Percentiles rank a stretch among this genome's conserved stretches.
phyloP scores from a whole-genome alignment of 2,329 filamentous ascomycete species.

The Penicillium occitanis region DNA sequence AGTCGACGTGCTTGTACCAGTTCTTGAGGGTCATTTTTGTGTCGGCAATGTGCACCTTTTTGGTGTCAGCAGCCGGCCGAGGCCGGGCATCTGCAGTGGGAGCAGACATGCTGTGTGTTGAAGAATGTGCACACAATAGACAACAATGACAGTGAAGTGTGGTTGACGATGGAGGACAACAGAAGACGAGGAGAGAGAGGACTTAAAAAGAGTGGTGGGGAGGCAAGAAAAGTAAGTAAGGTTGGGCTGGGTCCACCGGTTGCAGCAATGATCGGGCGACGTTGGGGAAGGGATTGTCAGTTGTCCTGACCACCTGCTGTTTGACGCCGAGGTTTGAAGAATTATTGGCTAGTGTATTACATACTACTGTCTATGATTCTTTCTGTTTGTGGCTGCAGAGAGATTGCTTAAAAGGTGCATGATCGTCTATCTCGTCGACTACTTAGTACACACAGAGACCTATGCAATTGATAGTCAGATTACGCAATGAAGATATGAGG shows the following conservation, averaged over 20 bases:
- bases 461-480: not conserved
- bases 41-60: slow-evolving; percentile 85
- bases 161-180: not conserved
- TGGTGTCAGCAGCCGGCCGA: slow-evolving; percentile 43
- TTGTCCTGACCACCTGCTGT: slow-evolving; percentile 1
- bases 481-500: not conserved
- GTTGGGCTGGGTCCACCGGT: slow-evolving; percentile 9
- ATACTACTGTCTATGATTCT: not conserved
- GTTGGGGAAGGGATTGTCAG: slow-evolving; percentile 18
- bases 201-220: slow-evolving; percentile 15
- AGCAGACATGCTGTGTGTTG: slow-evolving; percentile 33
- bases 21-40: slow-evolving; percentile 75
- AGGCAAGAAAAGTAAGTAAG: slow-evolving; percentile 13
- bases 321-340: not conserved
- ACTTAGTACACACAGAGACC: not conserved
- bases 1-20: slow-evolving; percentile 92
- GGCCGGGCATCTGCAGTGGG: slow-evolving; percentile 35
- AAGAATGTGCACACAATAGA: not conserved
- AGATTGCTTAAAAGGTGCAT: not conserved
- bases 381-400: not conserved
- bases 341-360: not conserved
- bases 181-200: not conserved
- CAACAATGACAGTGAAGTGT: not conserved
- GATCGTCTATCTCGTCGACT: not conserved
- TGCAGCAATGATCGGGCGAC: slow-evolving; percentile 13